Evolutionary conservation across 768 basidiomycete species (phyloP), one percentile per base, ranked within the genome.

Genomic region (Leccinum olivaceopallidum): DNA sequence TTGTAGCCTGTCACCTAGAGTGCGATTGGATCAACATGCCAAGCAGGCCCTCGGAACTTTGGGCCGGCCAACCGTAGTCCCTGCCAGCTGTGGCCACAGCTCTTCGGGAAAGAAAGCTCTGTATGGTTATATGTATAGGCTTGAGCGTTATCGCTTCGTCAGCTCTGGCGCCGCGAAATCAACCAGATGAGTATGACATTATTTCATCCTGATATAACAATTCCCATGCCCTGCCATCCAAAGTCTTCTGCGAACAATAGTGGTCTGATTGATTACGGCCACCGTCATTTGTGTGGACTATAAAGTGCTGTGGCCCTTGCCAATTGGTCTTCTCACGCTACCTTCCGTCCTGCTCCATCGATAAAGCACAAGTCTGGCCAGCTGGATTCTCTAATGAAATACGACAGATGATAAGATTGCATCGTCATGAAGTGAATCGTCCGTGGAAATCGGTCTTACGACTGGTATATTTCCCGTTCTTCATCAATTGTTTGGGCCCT

Each of bases 241-340:
- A 30, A 20, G 14, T 51, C 34, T 12, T 58, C 54, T 47, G 44
- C 20, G 24, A 26, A 53, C 34, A 5, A 30, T 58, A 63, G 59
- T 52, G 54, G 56, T 24, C 55, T 59, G 34, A 53, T 52, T 57
- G 18, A 55, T 67, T 69, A 67, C 56, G 59, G 54, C 48, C 18
- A 57, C n/a, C 34, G 34, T 34, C 32, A 12, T 13, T 39, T 39
- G 6, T 7, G 48, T n/a, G 32, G 22, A 36, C 34, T 67, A 68
- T 68, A 62, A 50, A 65, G 56, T 61, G 66, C 53, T 53, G 54
- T 56, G 34, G 32, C 26, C 37, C 22, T 59, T 13, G 12, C 34
- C 44, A 20, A 50, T 4, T 6, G 6, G 57, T 34, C 61, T 65
- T 69, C 68, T 63, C 68, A 69, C 68, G 64, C 60, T 58, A 20